A percentile compares a stretch with the other conserved stretches of the same genome.
Conservation (phyloP, 164 flowering plant genomes). For the Vitis labrusca region DNA sequence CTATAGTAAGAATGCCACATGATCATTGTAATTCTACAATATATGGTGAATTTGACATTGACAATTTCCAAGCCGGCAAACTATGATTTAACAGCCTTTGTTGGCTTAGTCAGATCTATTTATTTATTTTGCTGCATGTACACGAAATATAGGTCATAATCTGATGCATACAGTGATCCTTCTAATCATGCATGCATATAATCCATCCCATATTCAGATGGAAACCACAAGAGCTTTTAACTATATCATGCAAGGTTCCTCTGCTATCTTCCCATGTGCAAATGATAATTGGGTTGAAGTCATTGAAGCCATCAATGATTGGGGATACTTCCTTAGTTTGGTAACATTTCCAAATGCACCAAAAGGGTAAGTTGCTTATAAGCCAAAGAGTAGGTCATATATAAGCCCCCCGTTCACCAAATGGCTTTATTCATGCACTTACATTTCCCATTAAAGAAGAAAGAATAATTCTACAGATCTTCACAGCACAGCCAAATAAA, state of each 20-base stretch:
- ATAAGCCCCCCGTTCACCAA: background rate
- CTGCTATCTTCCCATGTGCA: conserved; percentile 19
- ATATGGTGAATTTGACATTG: conserved; percentile 2
- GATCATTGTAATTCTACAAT: no score
- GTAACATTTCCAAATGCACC: background rate
- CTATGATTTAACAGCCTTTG: background rate
- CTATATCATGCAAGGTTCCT: conserved; percentile 6
- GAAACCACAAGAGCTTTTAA: conserved; percentile 9
- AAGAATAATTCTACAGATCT: background rate
- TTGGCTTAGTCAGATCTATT: background rate
- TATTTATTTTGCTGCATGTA: background rate
- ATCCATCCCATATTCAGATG: background rate
- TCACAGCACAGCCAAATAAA: background rate
- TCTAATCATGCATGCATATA: conserved; percentile 1
- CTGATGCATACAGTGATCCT: conserved; percentile 2
- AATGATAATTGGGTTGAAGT: conserved; percentile 21
- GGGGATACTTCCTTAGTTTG: background rate
- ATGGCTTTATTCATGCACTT: background rate
- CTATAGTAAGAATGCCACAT: no score
- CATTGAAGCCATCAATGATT: conserved; percentile 15
- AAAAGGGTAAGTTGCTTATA: background rate
- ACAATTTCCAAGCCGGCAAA: background rate
- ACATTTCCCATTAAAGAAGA: conserved; percentile 1
- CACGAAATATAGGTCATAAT: background rate
- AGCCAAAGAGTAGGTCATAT: background rate